Percentiles rank a stretch among this genome's conserved stretches.
Conservation (phyloP, 1,284 basidiomycete species). For the Moesziomyces parantarcticus region DNA sequence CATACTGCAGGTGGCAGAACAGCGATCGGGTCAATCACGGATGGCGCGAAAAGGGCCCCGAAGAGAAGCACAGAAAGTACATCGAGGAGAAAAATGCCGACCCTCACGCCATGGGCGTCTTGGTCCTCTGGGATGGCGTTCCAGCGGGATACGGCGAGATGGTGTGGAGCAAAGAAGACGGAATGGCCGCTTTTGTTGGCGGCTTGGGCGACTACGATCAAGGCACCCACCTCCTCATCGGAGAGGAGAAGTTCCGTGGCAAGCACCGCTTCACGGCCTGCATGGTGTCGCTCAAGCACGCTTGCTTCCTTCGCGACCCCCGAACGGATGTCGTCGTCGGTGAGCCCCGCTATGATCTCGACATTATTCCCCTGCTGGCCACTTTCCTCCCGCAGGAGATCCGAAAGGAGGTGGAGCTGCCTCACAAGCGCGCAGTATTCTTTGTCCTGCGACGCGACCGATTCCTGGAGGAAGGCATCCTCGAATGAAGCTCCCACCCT, state of each 20-base stretch:
- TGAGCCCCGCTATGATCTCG: constrained; percentile 42
- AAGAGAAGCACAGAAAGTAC: constrained; percentile 72
- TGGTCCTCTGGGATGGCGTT: constrained; percentile 73
- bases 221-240: constrained; percentile 71
- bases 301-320: constrained; percentile 47
- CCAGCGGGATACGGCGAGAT: constrained; percentile 73
- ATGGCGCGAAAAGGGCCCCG: constrained; percentile 72
- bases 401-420: constrained; percentile 42
- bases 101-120: constrained; percentile 70
- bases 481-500: constrained; percentile 16
- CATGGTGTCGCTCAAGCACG: constrained; percentile 49
- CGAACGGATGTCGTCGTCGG: constrained; percentile 46
- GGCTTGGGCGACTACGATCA: constrained; percentile 72
- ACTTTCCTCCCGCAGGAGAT: constrained; percentile 41
- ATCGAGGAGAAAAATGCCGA: constrained; percentile 70
- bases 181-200: constrained; percentile 50
- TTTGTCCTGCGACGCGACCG: constrained; percentile 37
- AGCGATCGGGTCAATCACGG: constrained; percentile 71
- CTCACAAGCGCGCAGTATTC: constrained; percentile 44
- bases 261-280: constrained; percentile 39
- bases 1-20: constrained; percentile 74
- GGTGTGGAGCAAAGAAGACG: constrained; percentile 72
- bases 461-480: constrained; percentile 44
- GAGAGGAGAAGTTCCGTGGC: constrained; percentile 72
- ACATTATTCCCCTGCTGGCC: constrained; percentile 36